Conservation (phyloP, 2,329 filamentous ascomycete species). For the Aspergillus sp. region DNA sequence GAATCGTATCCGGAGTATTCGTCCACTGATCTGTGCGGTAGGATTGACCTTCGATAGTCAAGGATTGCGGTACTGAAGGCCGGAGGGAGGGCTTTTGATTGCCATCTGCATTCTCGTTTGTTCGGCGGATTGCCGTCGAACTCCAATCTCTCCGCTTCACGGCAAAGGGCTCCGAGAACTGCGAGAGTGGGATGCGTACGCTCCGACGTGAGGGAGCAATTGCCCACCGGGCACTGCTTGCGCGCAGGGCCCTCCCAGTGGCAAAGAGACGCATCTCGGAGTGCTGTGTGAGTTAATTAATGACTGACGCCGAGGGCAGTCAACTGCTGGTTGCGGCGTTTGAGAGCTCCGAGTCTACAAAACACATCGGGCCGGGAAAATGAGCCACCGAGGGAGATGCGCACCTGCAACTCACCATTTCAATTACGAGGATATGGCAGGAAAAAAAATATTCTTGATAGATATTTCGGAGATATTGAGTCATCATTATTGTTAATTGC, state of each 20-base stretch:
- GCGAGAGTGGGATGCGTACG: constrained; percentile 25
- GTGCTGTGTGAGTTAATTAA: neutral
- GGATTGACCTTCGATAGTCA: constrained; percentile 63
- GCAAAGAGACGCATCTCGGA: constrained; percentile 41
- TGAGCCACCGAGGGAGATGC: constrained; percentile 1
- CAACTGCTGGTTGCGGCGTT: neutral
- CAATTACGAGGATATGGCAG: no score
- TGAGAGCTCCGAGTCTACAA: constrained; percentile 1
- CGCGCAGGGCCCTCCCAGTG: constrained; percentile 43
- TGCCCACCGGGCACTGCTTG: constrained; percentile 38
- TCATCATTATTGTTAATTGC: no score
- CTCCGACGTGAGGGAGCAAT: constrained; percentile 28
- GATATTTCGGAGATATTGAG: no score
- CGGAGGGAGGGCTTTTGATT: constrained; percentile 9
- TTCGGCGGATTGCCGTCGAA: constrained; percentile 34
- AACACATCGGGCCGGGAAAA: constrained; percentile 6
- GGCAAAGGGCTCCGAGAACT: constrained; percentile 20
- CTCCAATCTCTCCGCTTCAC: constrained; percentile 32
- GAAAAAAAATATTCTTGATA: no score
- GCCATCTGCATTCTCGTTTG: constrained; percentile 18
- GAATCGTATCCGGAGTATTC: constrained; percentile 77
- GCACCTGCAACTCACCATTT: neutral
- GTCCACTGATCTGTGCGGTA: constrained; percentile 79
- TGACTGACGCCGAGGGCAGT: neutral
- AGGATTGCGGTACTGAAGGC: constrained; percentile 26